phyloP scores from a whole-genome alignment of 208 protist species.

The Trichomonas tenax region DNA sequence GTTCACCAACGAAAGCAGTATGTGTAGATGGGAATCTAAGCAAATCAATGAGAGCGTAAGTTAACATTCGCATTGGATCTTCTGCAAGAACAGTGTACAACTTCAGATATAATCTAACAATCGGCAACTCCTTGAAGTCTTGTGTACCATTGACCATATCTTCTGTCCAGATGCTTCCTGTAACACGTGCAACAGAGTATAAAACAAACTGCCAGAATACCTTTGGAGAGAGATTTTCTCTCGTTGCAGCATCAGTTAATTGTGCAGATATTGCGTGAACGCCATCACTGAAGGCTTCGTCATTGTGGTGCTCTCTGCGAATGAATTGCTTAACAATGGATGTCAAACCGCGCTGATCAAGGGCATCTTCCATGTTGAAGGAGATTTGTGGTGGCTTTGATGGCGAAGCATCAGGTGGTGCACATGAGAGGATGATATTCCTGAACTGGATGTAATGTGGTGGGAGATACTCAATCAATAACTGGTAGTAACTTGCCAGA shows the following conservation, averaged over 20 bases:
- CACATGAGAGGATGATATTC: background rate
- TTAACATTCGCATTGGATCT: background rate
- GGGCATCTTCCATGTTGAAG: background rate
- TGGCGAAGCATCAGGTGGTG: background rate
- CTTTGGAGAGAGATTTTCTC: background rate
- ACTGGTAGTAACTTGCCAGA: background rate
- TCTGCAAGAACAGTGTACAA: background rate
- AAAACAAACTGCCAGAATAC: background rate
- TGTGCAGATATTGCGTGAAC: background rate
- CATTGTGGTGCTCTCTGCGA: background rate
- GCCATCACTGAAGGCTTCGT: background rate
- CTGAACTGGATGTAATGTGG: background rate
- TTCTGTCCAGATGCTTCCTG: background rate
- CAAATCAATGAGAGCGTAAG: background rate
- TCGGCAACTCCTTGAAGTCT: background rate
- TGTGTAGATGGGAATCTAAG: background rate
- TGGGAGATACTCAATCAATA: background rate
- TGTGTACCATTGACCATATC: background rate
- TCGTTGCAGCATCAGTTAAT: background rate
- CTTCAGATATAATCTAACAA: background rate
- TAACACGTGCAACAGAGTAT: background rate
- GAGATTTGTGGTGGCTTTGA: background rate
- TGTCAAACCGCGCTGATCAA: background rate
- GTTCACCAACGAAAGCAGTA: background rate
- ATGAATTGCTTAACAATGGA: background rate